These are phyloP conservation scores for Talaromyces liani DNA, from an alignment of 495 filamentous ascomycete genomes.

Conservation along the genomic window DNA sequence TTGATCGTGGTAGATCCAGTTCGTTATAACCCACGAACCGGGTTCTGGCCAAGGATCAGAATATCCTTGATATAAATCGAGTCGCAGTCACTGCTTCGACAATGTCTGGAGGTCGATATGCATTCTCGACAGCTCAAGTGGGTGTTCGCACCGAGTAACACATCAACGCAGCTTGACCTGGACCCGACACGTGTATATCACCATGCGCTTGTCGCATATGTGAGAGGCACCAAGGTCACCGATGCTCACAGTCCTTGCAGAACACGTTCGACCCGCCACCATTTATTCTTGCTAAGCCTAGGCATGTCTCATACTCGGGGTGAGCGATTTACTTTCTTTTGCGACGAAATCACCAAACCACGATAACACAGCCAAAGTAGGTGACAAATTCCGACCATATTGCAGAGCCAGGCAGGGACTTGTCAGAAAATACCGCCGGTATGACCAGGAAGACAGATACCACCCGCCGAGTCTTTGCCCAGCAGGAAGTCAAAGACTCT, in stretches of 20 bases:
- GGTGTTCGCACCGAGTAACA: not conserved
- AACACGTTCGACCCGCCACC: not conserved
- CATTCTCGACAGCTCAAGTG: not conserved
- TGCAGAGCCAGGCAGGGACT: not conserved
- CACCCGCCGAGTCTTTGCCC: not conserved
- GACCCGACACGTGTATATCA: not conserved
- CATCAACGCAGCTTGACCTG: not conserved
- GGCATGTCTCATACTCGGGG: not conserved
- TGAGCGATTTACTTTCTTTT: not conserved
- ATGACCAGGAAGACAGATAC: not conserved
- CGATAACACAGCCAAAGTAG: not conserved
- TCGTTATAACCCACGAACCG: not conserved
- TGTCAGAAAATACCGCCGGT: not conserved
- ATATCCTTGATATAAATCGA: not conserved
- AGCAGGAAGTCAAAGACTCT: not conserved
- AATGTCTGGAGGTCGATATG: not conserved
- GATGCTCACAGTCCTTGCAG: not conserved
- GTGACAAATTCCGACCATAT: not conserved
- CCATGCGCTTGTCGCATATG: not conserved
- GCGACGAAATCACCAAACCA: not conserved
- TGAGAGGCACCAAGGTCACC: not conserved
- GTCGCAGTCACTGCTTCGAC: not conserved
- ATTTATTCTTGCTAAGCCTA: not conserved
- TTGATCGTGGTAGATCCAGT: constrained; percentile 11
- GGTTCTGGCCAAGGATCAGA: not conserved